Base-by-base conservation (phyloP, 2,329 filamentous ascomycete genomes). In the Beauveria varroae region DNA sequence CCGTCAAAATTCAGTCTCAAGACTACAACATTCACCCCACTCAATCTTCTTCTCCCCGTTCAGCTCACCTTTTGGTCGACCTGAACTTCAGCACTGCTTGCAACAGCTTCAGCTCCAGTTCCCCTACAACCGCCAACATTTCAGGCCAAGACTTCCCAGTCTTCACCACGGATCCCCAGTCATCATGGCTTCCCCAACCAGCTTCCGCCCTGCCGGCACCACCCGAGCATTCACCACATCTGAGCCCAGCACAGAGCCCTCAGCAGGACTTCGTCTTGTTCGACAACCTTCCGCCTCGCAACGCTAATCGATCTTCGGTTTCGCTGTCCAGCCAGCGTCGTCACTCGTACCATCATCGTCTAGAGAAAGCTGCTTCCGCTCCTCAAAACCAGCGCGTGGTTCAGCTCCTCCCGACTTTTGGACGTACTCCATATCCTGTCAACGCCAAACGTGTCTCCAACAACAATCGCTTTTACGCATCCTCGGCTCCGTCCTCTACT, bases 141-240 rank as follows among this genome's bases (percentile, higher is more conserved):
- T 74, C 80, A 78, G 74, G 76, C 72, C 83, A 80, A 85, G 86
- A 87, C 84, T 84, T 82, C 68, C 72, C 80, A 84, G 86, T 89
- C 86, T 87, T 88, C 87, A 91, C 82, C 83, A 92, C 89, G 89
- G 88, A 89, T 90, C 84, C 86, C 75, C 81, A 81, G 78, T 85
- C 86, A 91, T 70, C 82, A 93, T 93, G 89, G 89, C 88, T 82
- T 86, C 84, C 87, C 82, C 86, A 86, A 79, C 85, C 79, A 79
- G 79, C 81, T 71, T 70, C 79, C 74, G 83, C 78, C 81, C 81
- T 79, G 82, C 83, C 83, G 85, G 85, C 83, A 79, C 69, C 76
- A 78, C 74, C 83, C 78, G 80, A 80, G 78, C 83, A 79, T 68
- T 76, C 84, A 74, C 77, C 78, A 76, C 74, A 78, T 75, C 77